Base-by-base conservation (phyloP, 177 flowering plant species). In the Vitis hybrid region DNA sequence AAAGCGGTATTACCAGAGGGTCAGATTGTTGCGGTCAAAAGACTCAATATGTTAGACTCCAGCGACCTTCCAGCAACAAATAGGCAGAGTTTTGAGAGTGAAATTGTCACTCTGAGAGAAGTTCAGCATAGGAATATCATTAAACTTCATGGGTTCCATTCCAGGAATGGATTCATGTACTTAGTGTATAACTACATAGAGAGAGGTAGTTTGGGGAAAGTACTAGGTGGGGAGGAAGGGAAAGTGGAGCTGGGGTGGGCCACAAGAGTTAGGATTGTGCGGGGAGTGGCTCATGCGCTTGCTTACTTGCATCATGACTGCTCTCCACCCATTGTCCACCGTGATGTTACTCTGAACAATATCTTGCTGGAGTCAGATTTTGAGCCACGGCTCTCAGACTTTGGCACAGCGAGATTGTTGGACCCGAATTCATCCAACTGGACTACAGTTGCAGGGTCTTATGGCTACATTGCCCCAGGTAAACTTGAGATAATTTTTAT, bases 381-480 rank as follows among this genome's bases (percentile, higher is more conserved):
- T 2, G 91, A 84, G 81, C 80, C 93, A 2, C 69, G 79, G 27
- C 82, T 91, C 11, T 76, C 91, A 8, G 96, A 91, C 75, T 91
- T 91, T 69, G 96, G 96, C 52, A 85, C 88, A 7, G 90, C 93
- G 11, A 91, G 77, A 60, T 48, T 86, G 27, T 67, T 91, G 74
- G 66, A 52, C 59, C 16, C 81, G 6, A 81, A 82, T 74, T 72
- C 89, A 61, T 85, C 91, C 0, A 86, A 76, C 64, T 89, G 91
- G 93, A 89, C 92, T 0, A 15, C 65, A 2, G 82, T 78, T 65
- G 96, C 85, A 46, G 96, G 96, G 1, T 84, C 96, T 13, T 89
- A 86, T 75, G 94, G 94, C 59, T 88, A 88, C 80, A 87, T 90
- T 82, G 94, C 94, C 59, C 94, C 94, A 77, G 94, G 94, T 90